These are phyloP conservation scores for Cucumis sativus DNA, from an alignment of 306 rosid species.

Conservation along the genomic window DNA sequence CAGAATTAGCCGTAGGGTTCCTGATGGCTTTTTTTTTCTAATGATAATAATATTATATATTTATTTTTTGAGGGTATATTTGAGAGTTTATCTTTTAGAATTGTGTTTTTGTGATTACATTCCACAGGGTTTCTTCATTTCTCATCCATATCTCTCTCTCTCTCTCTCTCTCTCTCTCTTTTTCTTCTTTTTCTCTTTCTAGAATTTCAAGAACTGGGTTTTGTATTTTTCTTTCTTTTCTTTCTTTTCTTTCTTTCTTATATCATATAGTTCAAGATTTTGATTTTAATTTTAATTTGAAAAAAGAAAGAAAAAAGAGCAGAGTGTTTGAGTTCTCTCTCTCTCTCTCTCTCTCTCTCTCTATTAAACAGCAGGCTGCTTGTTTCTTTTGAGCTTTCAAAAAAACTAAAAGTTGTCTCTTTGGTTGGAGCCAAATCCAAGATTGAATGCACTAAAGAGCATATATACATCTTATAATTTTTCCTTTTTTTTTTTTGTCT, in stretches of 20 bases:
- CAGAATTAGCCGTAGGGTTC: conserved; percentile 65
- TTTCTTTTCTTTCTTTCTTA: no score
- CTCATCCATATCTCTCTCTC: conserved; percentile 32
- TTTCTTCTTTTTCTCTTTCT: conserved; percentile 13
- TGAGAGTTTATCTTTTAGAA: conserved; percentile 34
- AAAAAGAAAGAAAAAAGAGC: not conserved
- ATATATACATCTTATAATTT: not conserved
- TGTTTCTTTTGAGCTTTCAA: conserved; percentile 29
- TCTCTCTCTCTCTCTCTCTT: conserved; percentile 3
- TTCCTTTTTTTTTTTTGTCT: not conserved
- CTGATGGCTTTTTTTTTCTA: not conserved
- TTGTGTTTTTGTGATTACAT: conserved; percentile 19
- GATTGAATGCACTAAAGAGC: conserved; percentile 12
- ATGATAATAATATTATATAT: not conserved
- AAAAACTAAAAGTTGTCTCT: conserved; percentile 65
- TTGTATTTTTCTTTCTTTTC: conserved; percentile 2
- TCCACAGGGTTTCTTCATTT: conserved; percentile 14
- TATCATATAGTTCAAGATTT: conserved; percentile 20
- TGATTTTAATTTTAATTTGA: not conserved
- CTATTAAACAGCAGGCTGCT: not conserved
- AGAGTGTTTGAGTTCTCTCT: not conserved
- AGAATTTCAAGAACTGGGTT: conserved; percentile 1
- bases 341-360: not conserved
- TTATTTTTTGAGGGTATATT: not conserved
- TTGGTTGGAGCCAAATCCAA: conserved; percentile 63